A percentile compares a stretch with the other conserved stretches of the same genome.
phyloP scores from a whole-genome alignment of 441 rosid species.

The Gossypium laxum region DNA sequence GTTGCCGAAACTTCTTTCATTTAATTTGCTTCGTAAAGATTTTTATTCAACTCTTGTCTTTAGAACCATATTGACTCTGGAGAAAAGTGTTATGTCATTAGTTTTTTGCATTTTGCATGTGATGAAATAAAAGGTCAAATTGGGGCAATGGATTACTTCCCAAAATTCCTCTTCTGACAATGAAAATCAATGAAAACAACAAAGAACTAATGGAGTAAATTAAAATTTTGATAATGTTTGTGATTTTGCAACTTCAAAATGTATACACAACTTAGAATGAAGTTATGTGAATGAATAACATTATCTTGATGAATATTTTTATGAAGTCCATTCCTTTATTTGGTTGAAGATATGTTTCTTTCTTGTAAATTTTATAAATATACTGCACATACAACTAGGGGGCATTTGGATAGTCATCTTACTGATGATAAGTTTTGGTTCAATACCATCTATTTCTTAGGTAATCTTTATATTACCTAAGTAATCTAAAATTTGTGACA shows the following conservation, averaged over 20 bases:
- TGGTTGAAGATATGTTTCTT: not conserved
- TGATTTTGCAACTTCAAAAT: conserved; percentile 6
- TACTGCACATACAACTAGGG: not conserved
- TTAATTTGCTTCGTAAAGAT: not conserved
- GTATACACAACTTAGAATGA: not conserved
- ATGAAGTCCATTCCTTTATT: not conserved
- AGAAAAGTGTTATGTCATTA: conserved; percentile 3
- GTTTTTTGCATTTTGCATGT: not conserved
- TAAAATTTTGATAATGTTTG: not conserved
- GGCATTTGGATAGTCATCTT: no score
- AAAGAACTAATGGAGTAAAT: not conserved
- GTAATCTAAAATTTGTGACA: no score
- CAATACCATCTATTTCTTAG: no score
- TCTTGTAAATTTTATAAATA: not conserved
- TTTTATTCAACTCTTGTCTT: not conserved
- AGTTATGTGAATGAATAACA: not conserved
- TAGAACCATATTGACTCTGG: not conserved
- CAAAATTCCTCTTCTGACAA: not conserved
- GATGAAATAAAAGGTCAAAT: not conserved
- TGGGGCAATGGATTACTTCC: not conserved
- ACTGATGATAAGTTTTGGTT: no score
- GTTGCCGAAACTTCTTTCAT: not conserved
- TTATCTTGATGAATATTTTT: not conserved
- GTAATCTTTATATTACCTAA: no score
- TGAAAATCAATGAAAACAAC: not conserved